Base-by-base conservation (phyloP, 23 red algal genomes). In the Cyanidiococcus yangmingshanensis region DNA sequence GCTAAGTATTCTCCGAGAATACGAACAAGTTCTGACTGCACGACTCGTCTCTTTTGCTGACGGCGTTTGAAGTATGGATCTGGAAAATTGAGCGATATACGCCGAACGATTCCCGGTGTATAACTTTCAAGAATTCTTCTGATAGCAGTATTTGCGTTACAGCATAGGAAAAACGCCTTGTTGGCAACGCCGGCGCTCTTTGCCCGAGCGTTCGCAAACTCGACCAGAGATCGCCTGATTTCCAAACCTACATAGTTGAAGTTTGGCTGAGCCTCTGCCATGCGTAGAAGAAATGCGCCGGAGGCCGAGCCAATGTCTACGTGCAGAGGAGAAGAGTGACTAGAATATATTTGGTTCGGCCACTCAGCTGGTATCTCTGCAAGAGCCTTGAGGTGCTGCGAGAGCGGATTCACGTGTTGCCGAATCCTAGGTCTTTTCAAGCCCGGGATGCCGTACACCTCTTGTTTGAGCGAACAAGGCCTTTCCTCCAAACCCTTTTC, bases 1-100 rank as follows among this genome's bases (percentile, higher is more conserved):
- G 40, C 54, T 45, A 98, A 39, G 29, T 39, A 39, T 25, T 74
- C 0, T 25, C 58, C 37, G 1, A 98, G 50, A n/a, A 76, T 68
- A 31, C 36, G 37, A n/a, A 89, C 94, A 2, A 98, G 85, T 37
- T 40, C 74, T 0, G 40, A 39, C 41, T 85, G 83, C 21, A 98
- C 82, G 80, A 89, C 85, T 58, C 94, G 79, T 3, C 94, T 54
- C 79, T 98, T 98, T 0, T 86, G 84, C 32, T 98, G 94, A 37
- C 94, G 80, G 51, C 82, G 84, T 77, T 98, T 98, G 59, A 98
- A 98, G 74, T 88, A 87, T 39, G 94, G 94, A 58, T 98, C 94
- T 30, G 88, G 90, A 85, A 91, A 91, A 68, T 91, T 88, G 27
- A 98, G 75, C 50, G 59, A 75, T 24, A 91, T 50, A 21, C 78